These are phyloP conservation scores for Phytophthora hybrid DNA, from an alignment of 352 stramenopile genomes.

Conservation along the genomic window DNA sequence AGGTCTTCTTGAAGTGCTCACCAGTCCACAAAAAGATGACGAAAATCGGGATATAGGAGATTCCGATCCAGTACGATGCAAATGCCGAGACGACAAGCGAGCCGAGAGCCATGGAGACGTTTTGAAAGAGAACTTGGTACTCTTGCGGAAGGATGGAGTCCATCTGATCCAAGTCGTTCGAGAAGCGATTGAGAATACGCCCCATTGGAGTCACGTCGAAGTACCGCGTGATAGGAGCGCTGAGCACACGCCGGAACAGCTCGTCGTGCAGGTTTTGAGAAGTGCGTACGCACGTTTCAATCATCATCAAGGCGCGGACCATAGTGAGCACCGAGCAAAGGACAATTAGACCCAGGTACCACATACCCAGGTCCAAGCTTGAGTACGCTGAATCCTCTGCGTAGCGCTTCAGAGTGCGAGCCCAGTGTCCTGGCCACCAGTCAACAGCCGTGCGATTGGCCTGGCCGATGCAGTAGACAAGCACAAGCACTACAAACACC, in stretches of 20 bases:
- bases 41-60: slow-evolving; percentile 69
- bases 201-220: slow-evolving; percentile 69
- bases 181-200: slow-evolving; percentile 65
- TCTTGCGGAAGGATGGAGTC: slow-evolving; percentile 49
- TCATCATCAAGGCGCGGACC: slow-evolving; percentile 39
- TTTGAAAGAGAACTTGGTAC: slow-evolving; percentile 52
- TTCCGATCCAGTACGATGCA: slow-evolving; percentile 45
- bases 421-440: slow-evolving; percentile 41
- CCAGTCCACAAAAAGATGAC: slow-evolving; percentile 59
- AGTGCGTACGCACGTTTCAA: slow-evolving; percentile 42
- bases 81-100: slow-evolving; percentile 48
- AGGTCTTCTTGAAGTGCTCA: slow-evolving; percentile 88
- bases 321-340: slow-evolving; percentile 38
- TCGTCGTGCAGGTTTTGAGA: slow-evolving; percentile 50
- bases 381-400: slow-evolving; percentile 2
- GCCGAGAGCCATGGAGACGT: slow-evolving; percentile 36
- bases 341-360: slow-evolving; percentile 53
- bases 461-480: slow-evolving; percentile 20
- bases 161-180: slow-evolving; percentile 64
- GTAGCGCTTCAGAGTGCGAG: slow-evolving; percentile 13
- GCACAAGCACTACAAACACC: slow-evolving; percentile 12
- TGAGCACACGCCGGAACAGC: slow-evolving; percentile 53
- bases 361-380: slow-evolving; percentile 24
- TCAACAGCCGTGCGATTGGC: slow-evolving; percentile 19
- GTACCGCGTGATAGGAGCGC: slow-evolving; percentile 55